phyloP scores from a whole-genome alignment of 2,329 filamentous ascomycete genomes.

The Tolypocladium cylindrosporum region DNA sequence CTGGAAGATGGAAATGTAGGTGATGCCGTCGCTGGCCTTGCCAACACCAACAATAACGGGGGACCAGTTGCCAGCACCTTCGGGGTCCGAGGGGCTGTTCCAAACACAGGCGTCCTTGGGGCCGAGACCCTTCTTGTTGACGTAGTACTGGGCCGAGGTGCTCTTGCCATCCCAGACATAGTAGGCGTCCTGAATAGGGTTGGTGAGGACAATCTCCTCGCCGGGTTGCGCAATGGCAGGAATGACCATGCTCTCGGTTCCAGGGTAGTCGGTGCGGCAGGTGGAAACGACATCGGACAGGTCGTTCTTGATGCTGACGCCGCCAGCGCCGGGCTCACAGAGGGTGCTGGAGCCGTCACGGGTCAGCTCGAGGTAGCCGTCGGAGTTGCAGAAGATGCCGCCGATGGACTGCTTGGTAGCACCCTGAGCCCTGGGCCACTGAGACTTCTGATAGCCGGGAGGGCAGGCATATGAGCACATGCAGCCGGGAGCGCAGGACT shows the following conservation, averaged over 20 bases:
- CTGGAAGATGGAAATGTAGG: slow-evolving; percentile 76
- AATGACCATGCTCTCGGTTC: slow-evolving; percentile 79
- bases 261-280: slow-evolving; percentile 95
- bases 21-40: slow-evolving; percentile 50
- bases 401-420: slow-evolving; percentile 74
- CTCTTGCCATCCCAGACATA: slow-evolving; percentile 65
- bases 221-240: slow-evolving; percentile 58
- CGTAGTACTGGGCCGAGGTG: slow-evolving; percentile 93
- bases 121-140: slow-evolving; percentile 70
- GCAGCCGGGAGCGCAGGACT: slow-evolving; percentile 47
- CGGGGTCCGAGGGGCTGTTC: slow-evolving; percentile 38
- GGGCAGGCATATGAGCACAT: slow-evolving; percentile 94
- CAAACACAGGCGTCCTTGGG: slow-evolving; percentile 67
- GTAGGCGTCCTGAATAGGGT: slow-evolving; percentile 61
- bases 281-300: slow-evolving; percentile 57
- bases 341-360: slow-evolving; percentile 57
- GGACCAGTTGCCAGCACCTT: slow-evolving; percentile 71
- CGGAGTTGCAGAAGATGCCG: slow-evolving; percentile 67
- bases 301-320: slow-evolving; percentile 67
- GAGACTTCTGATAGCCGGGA: slow-evolving; percentile 82
- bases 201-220: slow-evolving; percentile 54
- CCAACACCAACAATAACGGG: slow-evolving; percentile 81
- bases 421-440: slow-evolving; percentile 77
- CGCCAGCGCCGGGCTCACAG: slow-evolving; percentile 62
- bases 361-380: slow-evolving; percentile 69